phyloP scores from a whole-genome alignment of 2,329 filamentous ascomycete species.

The Thelonectria blattea region DNA sequence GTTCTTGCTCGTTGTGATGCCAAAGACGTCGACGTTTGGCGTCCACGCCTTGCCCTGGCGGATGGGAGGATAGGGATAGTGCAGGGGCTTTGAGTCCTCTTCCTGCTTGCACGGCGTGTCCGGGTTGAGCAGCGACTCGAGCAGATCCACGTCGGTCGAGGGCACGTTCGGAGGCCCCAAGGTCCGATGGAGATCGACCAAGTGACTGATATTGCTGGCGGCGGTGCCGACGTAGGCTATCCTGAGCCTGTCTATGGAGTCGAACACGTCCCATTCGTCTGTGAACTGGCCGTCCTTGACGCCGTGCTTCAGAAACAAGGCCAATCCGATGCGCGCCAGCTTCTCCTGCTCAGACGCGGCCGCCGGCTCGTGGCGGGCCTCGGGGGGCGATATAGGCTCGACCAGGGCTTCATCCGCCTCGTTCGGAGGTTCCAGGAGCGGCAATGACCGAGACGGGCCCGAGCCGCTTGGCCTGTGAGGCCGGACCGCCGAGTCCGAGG shows the following conservation, averaged over 20 bases:
- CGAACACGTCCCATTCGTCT: constrained; percentile 33
- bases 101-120: constrained; percentile 20
- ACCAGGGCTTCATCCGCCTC: not conserved
- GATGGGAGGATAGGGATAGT: constrained; percentile 35
- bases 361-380: not conserved
- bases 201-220: constrained; percentile 31
- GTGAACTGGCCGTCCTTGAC: constrained; percentile 20
- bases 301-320: constrained; percentile 33
- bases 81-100: constrained; percentile 12
- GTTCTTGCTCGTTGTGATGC: constrained; percentile 27
- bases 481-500: not conserved
- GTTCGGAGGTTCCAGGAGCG: not conserved
- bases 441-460: not conserved
- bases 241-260: constrained; percentile 32
- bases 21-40: constrained; percentile 23
- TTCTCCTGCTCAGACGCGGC: constrained; percentile 28
- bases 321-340: constrained; percentile 30
- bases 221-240: constrained; percentile 36
- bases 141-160: constrained; percentile 1
- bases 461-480: not conserved
- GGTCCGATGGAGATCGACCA: constrained; percentile 29
- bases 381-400: not conserved
- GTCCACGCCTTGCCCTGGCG: constrained; percentile 32
- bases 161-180: constrained; percentile 24
- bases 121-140: constrained; percentile 25